Base-by-base conservation (phyloP, 441 rosid species). In the Pelargonium australe region DNA sequence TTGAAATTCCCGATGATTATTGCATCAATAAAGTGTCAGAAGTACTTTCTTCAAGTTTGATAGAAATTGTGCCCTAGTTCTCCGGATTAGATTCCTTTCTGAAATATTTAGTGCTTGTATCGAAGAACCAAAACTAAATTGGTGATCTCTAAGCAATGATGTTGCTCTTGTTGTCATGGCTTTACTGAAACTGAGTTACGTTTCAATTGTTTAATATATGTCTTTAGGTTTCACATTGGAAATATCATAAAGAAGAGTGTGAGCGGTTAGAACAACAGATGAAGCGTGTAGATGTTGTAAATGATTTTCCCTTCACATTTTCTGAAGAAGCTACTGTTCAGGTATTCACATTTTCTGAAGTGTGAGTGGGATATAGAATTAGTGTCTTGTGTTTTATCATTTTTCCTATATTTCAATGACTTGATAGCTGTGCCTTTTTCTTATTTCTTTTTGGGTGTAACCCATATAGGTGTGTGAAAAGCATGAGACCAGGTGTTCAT, bases 261-360 rank as follows among this genome's bases (percentile, higher is more conserved):
- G 85, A 79, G 65, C 89, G 96, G 77, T 71, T 94, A 25, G 87
- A 84, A 80, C 83, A 81, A 68, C 96, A 94, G 75, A 91, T 94
- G 99, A 81, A 80, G 75, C 81, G 73, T 43, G 78, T 75, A 1
- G 88, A 85, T 80, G 44, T 34, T 23, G 68, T 91, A 70, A 87
- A 85, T 66, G 88, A 90, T 78, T 91, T 89, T 71, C 97, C 96
- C 49, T 89, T 91, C 79, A 78, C 87, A 19, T 94, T 86, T 63
- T 61, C 91, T 65, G 83, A 76, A 34, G 96, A 89, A 80, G 84
- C 91, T 64, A 89, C 92, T 0, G 2, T 75, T 58, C 80, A 83
- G n/a, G n/a, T n/a, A n/a, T n/a, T n/a, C n/a, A n/a, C n/a, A n/a
- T n/a, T n/a, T n/a, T n/a, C n/a, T n/a, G n/a, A n/a, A n/a, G n/a